Evolutionary conservation across 208 protist genomes (phyloP).

Genomic region (Phytomonas sp.): DNA sequence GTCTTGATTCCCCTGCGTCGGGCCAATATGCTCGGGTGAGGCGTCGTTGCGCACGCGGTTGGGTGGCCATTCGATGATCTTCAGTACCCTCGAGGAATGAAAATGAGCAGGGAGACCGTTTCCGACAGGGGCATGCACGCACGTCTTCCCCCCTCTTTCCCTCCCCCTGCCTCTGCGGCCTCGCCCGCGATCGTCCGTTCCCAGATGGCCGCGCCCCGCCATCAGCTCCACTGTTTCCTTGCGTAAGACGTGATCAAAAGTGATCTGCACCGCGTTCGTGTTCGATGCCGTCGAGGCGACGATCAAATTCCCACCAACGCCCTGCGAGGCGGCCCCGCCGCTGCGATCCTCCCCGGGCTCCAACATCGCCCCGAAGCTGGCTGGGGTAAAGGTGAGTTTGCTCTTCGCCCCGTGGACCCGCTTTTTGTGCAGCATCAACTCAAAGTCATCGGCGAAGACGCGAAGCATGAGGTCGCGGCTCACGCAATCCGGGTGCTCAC

Average conservation of each 20-base stretch:
- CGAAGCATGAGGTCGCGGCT: constrained; percentile 69
- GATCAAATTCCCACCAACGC: constrained; percentile 7
- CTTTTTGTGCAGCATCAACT: constrained; percentile 72
- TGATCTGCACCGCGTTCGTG: constrained; percentile 63
- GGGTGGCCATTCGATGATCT: constrained; percentile 14
- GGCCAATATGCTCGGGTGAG: not conserved
- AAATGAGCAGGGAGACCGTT: not conserved
- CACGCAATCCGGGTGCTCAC: constrained; percentile 77
- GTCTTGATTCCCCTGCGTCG: not conserved
- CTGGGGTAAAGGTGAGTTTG: constrained; percentile 21
- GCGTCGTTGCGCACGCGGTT: not conserved
- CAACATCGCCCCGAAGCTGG: constrained; percentile 9
- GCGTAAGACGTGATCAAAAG: constrained; percentile 64
- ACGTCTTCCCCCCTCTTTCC: not conserved
- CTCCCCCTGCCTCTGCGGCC: not conserved
- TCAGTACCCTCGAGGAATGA: constrained; percentile 5
- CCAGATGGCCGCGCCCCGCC: constrained; percentile 21
- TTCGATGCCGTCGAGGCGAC: constrained; percentile 40
- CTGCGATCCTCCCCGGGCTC: constrained; percentile 4
- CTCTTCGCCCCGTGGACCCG: constrained; percentile 54
- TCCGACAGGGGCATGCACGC: not conserved
- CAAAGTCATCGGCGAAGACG: constrained; percentile 77
- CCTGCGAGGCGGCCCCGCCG: not conserved
- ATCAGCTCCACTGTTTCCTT: constrained; percentile 54
- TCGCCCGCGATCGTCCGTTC: not conserved